These are phyloP conservation scores for Hymenoscyphus fructigenus DNA, from an alignment of 2,329 filamentous ascomycete species.

Conservation along the genomic window DNA sequence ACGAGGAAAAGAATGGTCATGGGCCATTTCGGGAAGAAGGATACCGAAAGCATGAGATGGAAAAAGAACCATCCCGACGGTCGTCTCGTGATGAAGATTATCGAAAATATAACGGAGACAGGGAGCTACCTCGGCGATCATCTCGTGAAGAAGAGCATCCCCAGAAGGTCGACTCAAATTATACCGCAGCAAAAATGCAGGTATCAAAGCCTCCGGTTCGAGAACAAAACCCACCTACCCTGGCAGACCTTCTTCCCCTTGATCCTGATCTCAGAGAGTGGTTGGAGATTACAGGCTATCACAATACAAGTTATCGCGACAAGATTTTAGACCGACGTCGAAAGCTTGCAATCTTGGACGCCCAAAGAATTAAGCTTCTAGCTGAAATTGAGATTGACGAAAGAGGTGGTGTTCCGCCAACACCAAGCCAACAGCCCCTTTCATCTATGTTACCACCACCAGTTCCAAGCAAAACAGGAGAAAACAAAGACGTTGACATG, in stretches of 20 bases:
- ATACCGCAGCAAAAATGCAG: constrained; percentile 17
- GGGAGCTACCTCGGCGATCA: constrained; percentile 15
- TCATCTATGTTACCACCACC: constrained; percentile 30
- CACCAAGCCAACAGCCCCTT: constrained; percentile 2
- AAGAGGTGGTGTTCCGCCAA: constrained; percentile 19
- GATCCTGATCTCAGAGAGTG: constrained; percentile 39
- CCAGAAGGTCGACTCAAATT: background rate
- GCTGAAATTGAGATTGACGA: constrained; percentile 33
- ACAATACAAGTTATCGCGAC: constrained; percentile 37
- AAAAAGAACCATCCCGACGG: constrained; percentile 3
- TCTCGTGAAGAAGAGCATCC: constrained; percentile 18
- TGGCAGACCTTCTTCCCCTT: constrained; percentile 29
- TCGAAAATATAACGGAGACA: constrained; percentile 12
- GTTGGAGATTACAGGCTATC: constrained; percentile 38
- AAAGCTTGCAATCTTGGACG: constrained; percentile 36
- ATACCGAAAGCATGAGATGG: constrained; percentile 11
- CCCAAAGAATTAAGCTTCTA: constrained; percentile 33
- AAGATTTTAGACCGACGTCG: constrained; percentile 33
- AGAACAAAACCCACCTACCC: constrained; percentile 23
- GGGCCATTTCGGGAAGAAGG: constrained; percentile 18
- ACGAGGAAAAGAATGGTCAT: constrained; percentile 19
- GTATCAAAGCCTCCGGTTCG: constrained; percentile 18
- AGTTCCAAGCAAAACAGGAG: constrained; percentile 23
- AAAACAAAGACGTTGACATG: constrained; percentile 11
- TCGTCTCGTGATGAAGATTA: constrained; percentile 25